These are phyloP conservation scores for Hyaloperonospora arabidopsidis DNA, from an alignment of 352 stramenopile species.

Conservation along the genomic window DNA sequence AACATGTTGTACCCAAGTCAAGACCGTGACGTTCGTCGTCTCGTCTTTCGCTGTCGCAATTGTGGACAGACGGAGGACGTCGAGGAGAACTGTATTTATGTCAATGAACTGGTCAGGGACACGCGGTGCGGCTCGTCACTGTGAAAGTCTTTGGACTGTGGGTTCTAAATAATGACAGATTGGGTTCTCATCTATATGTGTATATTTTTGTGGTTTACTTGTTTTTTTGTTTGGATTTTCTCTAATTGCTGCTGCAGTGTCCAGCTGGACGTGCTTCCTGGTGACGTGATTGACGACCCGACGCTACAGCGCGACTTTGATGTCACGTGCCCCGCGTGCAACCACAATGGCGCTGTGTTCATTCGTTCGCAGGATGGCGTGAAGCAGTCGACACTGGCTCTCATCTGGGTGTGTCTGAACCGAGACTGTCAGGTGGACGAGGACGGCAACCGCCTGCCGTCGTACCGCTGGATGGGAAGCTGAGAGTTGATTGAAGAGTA, in stretches of 20 bases:
- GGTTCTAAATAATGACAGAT: too few relatives aligned
- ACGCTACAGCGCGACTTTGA: conserved; percentile 85
- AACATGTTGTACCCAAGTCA: conserved; percentile 89
- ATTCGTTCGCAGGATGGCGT: conserved; percentile 85
- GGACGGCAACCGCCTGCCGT: conserved; percentile 71
- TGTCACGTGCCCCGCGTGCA: conserved; percentile 72
- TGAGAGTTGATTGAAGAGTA: background rate
- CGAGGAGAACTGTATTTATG: conserved; percentile 89
- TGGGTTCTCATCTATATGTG: too few relatives aligned
- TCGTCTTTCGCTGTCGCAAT: conserved; percentile 84
- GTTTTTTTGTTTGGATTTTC: too few relatives aligned
- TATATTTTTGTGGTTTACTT: too few relatives aligned
- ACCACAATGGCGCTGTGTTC: conserved; percentile 74
- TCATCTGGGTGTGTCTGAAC: conserved; percentile 87
- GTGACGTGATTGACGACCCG: conserved; percentile 83
- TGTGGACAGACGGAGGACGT: conserved; percentile 82
- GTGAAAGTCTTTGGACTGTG: too few relatives aligned
- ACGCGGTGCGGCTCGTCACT: conserved; percentile 42
- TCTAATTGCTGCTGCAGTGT: conserved; percentile 30
- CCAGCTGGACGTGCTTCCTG: conserved; percentile 77
- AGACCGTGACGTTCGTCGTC: conserved; percentile 74
- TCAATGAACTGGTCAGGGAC: conserved; percentile 85
- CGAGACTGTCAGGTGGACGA: conserved; percentile 83
- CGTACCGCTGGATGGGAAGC: conserved; percentile 84
- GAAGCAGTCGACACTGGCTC: conserved; percentile 77